Percentiles rank a stretch among this genome's conserved stretches.
Conservation (phyloP, 73 alveolate genomes). For the Paramecium primaurelia region DNA sequence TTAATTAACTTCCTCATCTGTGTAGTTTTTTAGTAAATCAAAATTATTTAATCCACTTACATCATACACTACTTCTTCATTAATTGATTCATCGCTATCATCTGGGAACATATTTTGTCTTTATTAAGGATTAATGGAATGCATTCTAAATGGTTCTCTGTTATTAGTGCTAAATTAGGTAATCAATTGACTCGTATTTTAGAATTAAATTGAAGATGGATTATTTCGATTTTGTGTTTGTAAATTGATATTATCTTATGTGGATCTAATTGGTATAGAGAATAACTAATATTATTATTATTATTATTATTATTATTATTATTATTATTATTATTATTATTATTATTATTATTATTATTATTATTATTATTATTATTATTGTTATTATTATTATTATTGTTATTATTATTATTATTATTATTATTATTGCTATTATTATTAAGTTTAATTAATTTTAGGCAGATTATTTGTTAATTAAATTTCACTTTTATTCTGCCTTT, state of each 20-base stretch:
- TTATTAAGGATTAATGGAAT: neutral
- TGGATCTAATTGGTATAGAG: no score
- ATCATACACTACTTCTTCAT: neutral
- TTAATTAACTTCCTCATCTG: neutral
- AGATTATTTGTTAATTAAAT: no score
- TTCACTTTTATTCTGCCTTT: no score
- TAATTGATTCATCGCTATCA: neutral
- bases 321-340: neutral
- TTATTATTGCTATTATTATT: no score
- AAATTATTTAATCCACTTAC: neutral
- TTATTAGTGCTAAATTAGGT: neutral
- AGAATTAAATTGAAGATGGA: neutral
- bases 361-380: no score
- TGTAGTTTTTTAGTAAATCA: neutral
- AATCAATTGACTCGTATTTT: neutral
- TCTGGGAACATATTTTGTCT: neutral
- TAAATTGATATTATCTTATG: neutral
- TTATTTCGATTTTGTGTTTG: neutral
- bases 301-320: neutral
- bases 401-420: no score
- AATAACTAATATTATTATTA: no score
- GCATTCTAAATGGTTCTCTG: no score
- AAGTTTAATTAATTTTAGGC: no score
- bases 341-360: no score
- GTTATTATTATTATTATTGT: no score